phyloP scores from a whole-genome alignment of 1,139 yeast species.

The Yamadazyma buinensis region DNA sequence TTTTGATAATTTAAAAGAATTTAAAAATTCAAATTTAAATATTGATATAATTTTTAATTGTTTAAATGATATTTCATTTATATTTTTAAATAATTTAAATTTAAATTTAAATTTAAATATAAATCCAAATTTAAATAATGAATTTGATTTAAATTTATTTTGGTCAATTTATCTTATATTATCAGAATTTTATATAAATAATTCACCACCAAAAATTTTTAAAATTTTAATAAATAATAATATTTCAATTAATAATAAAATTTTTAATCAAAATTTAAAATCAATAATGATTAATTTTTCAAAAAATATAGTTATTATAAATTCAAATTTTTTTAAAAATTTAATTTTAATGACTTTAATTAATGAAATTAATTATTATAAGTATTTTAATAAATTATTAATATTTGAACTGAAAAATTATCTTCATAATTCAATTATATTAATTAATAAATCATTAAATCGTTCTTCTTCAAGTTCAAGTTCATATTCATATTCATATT shows the following conservation, averaged over 20 bases:
- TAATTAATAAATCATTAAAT: constrained; percentile 38
- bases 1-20: constrained; percentile 10
- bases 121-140: constrained; percentile 11
- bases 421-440: constrained; percentile 45
- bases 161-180: constrained; percentile 44
- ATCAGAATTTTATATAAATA: constrained; percentile 33
- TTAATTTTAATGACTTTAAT: constrained; percentile 35
- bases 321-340: constrained; percentile 27
- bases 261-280: constrained; percentile 14
- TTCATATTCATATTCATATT: constrained; percentile 4
- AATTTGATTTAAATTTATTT: constrained; percentile 31
- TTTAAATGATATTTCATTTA: constrained; percentile 42
- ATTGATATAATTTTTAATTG: constrained; percentile 40
- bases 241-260: constrained; percentile 4
- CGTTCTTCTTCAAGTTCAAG: constrained; percentile 11
- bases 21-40: constrained; percentile 8
- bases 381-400: constrained; percentile 25
- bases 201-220: constrained; percentile 39
- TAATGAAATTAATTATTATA: constrained; percentile 40
- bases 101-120: constrained; percentile 3
- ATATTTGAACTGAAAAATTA: constrained; percentile 37
- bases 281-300: constrained; percentile 26
- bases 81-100: constrained; percentile 24
- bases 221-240: constrained; percentile 27
- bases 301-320: constrained; percentile 20